phyloP scores from a whole-genome alignment of 371 early-diverging fungal species.

The Mucor irregularis region DNA sequence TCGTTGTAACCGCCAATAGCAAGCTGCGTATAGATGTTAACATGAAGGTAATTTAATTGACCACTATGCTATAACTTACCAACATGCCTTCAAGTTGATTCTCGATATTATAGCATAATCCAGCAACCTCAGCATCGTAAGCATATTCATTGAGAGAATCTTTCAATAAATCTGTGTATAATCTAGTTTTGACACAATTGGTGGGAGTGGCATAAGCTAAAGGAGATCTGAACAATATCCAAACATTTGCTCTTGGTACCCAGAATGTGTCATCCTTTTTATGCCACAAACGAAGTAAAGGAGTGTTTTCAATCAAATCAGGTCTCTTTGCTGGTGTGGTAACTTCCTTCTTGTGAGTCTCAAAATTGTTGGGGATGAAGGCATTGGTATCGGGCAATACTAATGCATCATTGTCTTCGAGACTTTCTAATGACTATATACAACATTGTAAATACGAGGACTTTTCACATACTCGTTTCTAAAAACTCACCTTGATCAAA shows the following conservation, averaged over 20 bases:
- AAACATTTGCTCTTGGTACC: constrained; percentile 74
- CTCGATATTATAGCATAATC: constrained; percentile 73
- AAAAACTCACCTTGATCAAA: constrained; percentile 54
- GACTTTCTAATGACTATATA: constrained; percentile 38
- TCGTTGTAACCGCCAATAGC: constrained; percentile 83
- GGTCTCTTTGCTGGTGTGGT: constrained; percentile 42
- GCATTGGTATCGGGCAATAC: constrained; percentile 76
- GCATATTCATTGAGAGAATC: constrained; percentile 83
- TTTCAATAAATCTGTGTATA: constrained; percentile 77
- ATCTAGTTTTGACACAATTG: constrained; percentile 52
- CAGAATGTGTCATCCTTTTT: constrained; percentile 91
- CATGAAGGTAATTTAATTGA: too few species aligned
- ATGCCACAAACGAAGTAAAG: constrained; percentile 87
- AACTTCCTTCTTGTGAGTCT: constrained; percentile 52
- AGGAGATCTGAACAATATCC: constrained; percentile 62
- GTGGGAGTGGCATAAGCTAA: constrained; percentile 64
- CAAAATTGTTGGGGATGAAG: constrained; percentile 81
- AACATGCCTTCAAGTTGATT: constrained; percentile 68
- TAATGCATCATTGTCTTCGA: constrained; percentile 56
- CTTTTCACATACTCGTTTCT: neutral
- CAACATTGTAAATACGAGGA: neutral
- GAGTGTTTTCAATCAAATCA: constrained; percentile 62
- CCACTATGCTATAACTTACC: constrained; percentile 19
- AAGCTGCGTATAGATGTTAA: too few species aligned
- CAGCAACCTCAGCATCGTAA: constrained; percentile 90